phyloP scores from a whole-genome alignment of 2,329 filamentous ascomycete species.

The Trichoderma atroviride region DNA sequence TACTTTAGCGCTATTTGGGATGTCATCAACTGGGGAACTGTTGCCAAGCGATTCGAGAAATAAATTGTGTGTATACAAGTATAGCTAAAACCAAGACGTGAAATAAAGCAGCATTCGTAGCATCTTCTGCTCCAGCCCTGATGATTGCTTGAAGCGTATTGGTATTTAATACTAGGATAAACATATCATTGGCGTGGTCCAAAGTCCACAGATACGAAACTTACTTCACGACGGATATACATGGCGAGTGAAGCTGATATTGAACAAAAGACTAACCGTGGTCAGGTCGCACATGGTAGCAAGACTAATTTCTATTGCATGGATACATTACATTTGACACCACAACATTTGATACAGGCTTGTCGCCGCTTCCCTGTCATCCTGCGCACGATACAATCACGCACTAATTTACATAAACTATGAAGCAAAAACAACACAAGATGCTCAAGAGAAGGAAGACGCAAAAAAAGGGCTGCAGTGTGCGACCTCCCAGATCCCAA shows the following conservation, averaged over 20 bases:
- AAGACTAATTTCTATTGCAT: background rate
- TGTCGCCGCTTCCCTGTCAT: background rate
- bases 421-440: background rate
- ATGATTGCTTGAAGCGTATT: background rate
- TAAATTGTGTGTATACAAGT: conserved; percentile 34
- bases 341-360: background rate
- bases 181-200: background rate
- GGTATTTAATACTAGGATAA: background rate
- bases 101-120: background rate
- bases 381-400: background rate
- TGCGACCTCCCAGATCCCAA: background rate
- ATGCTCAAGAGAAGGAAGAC: background rate
- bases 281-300: background rate
- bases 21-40: conserved; percentile 93
- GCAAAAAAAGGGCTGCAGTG: background rate
- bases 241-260: background rate
- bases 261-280: background rate
- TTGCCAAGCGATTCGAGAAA: conserved; percentile 71
- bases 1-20: conserved; percentile 95
- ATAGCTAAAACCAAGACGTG: background rate
- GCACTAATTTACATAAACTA: background rate
- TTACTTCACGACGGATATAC: background rate
- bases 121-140: background rate
- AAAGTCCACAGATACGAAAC: background rate
- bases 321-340: background rate